Evolutionary conservation across 352 stramenopile species (phyloP), one percentile per base, ranked within the genome.

Genomic region (Phytopythium helicoides): DNA sequence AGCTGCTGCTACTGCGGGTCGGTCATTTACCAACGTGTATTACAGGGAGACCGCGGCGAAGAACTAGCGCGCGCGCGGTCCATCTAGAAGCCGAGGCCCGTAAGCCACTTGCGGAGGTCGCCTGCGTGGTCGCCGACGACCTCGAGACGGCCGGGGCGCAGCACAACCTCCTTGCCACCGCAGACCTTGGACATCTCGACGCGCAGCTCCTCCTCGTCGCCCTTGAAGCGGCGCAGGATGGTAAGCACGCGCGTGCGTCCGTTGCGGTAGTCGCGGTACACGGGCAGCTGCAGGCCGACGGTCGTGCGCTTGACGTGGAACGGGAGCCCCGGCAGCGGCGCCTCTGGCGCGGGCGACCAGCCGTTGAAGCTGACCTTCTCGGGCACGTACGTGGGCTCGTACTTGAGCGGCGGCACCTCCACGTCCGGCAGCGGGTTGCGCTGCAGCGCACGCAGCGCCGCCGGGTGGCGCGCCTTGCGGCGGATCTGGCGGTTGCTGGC

Each of bases 321-420:
- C 26, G 83, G 84, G 28, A 94, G 40, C 37, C 67, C 66, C 1
- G 77, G 63, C 47, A 92, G 58, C 41, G 82, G 80, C 50, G 67
- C 55, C 60, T 85, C 80, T 4, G 81, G 79, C 36, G 84, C 81
- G 19, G 84, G 76, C 26, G 81, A 89, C 84, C 84, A 94, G 60
- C 84, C 84, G 59, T 94, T 94, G 68, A 94, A 94, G 72, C 81
- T 92, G 66, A 94, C 84, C 42, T 80, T 85, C 62, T 82, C 72
- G 1, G 84, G 84, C 52, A 84, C 68, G 41, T 92, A 94, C 37
- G 81, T 89, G 15, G 84, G 81, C 54, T 87, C 68, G 66, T 80
- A 94, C 71, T 89, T 91, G 56, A 94, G 78, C 47, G 81, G 62
- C n/a, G 78, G 72, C 31, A 92, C 66, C 21, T 76, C 74, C 19